Evolutionary conservation across 805 yeast genomes (phyloP), one percentile per base, ranked within the genome.

Genomic region (Kazachstania martiniae): DNA sequence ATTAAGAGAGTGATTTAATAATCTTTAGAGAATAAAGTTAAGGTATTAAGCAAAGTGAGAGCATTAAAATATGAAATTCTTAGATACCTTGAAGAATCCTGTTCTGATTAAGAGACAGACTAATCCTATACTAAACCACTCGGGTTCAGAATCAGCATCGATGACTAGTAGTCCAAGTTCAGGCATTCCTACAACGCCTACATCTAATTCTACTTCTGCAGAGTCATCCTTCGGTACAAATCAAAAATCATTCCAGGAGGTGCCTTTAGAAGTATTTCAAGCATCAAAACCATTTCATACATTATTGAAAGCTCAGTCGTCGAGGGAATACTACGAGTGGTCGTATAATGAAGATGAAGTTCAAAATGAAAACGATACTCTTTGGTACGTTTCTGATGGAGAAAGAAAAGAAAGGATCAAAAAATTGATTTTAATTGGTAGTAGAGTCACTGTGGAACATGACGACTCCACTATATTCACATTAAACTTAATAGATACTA

Each of bases 241-340:
- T 12, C 25, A 18, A 7, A 8, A 21, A n/a, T 12, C 33, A 9
- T 41, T 42, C 26, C 39, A 39, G 25, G 31, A 38, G 8, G 12
- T 42, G 8, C 43, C 48, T 3, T 22, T 27, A 15, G 42, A 42
- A 12, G 29, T 41, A 4, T 28, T 29, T 15, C 23, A 19, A n/a
- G 23, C 36, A 9, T 18, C 35, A 2, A 39, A 32, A 15, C 50
- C 50, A 13, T 28, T 41, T 21, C 26, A 42, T 17, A 40, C 32
- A 12, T 18, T 46, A 13, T 25, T 44, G 16, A 37, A 36, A 19
- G 42, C 44, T 8, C 46, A 44, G 13, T 24, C 25, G 8, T 27
- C 33, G 12, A 46, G 41, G 18, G 25, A 13, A 4, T 46, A 42
- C 28, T 44, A 32, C 26, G 39, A 41, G 19, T 44, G 35, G 35